Percentiles rank a stretch among this genome's conserved stretches.
These are phyloP conservation scores for Paecilomyces niveus DNA, from an alignment of 2,329 filamentous ascomycete species.

Conservation along the genomic window DNA sequence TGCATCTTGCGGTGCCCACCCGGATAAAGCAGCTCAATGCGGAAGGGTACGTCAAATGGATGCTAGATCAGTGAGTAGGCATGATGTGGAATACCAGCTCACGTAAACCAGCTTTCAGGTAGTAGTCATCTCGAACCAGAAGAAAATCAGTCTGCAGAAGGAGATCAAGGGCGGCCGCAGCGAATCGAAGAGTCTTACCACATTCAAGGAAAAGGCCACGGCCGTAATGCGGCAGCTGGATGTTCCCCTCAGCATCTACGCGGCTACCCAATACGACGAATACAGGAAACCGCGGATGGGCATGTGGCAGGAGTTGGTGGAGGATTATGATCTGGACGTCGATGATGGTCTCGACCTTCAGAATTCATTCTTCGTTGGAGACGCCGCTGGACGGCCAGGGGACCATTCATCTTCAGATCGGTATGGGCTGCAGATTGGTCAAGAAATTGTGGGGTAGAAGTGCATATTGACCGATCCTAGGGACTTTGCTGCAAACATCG, in stretches of 20 bases:
- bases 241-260: slow-evolving; percentile 73
- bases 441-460: not conserved
- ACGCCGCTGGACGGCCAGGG: slow-evolving; percentile 58
- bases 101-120: slow-evolving; percentile 57
- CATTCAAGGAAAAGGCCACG: slow-evolving; percentile 76
- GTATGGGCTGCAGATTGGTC: slow-evolving; percentile 25
- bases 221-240: slow-evolving; percentile 60
- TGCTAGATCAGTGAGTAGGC: not conserved
- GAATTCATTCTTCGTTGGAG: slow-evolving; percentile 78
- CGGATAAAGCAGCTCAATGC: slow-evolving; percentile 61
- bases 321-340: slow-evolving; percentile 53
- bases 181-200: slow-evolving; percentile 60
- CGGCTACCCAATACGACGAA: slow-evolving; percentile 72
- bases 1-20: slow-evolving; percentile 63
- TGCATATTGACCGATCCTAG: slow-evolving; percentile 33
- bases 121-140: slow-evolving; percentile 84
- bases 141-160: slow-evolving; percentile 65
- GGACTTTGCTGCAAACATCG: slow-evolving; percentile 79
- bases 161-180: slow-evolving; percentile 64
- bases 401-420: slow-evolving; percentile 57
- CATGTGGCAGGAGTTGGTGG: slow-evolving; percentile 72
- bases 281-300: slow-evolving; percentile 82
- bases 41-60: slow-evolving; percentile 50
- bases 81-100: not conserved
- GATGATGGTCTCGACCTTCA: slow-evolving; percentile 57